Evolutionary conservation across 2,329 filamentous ascomycete species (phyloP), one percentile per base, ranked within the genome.

Genomic region (Cladophialophora immunda): DNA sequence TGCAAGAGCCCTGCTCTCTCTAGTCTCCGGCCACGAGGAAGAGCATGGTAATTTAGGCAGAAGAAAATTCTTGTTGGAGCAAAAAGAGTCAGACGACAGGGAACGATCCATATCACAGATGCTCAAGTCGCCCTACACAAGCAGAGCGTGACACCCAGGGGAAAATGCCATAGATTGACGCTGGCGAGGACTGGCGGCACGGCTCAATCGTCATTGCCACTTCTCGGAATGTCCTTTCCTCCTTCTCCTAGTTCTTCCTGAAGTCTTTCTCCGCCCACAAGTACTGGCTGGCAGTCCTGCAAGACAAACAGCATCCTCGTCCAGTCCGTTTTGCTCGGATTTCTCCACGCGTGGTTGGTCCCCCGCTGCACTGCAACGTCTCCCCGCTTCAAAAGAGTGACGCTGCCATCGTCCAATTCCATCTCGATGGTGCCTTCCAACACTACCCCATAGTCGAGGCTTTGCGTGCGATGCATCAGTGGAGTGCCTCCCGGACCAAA

Each of bases 351-450:
- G 70, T 78, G 76, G 41, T 73, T 76, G 2, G 76, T 77, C 1
- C 80, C 84, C 38, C 86, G 76, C 75, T 87, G 85, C 25, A 87
- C 81, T 7, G 81, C 81, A 19, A 86, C 75, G 71, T 87, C 85
- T 1, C 85, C 85, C 6, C 79, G 76, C 54, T 77, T 76, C 79
- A 87, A 75, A 29, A 77, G 60, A 45, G 78, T 77, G 58, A 74
- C 78, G 64, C 82, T 83, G 1, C 85, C 84, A n/a, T 81, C 81
- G 65, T 86, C 85, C 3, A 87, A 74, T 2, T 81, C 64, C 73
- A 86, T 78, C 66, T 85, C 82, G 25, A 87, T 71, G 69, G 81
- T 78, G 1, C 85, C 85, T 68, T 87, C 84, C 6, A 87, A 69
- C 1, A 87, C 79, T 55, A 86, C 78, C 1, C 84, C 85, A 66